Conservation (phyloP, 1,284 basidiomycete genomes). For the Ceraceosorus guamensis region DNA sequence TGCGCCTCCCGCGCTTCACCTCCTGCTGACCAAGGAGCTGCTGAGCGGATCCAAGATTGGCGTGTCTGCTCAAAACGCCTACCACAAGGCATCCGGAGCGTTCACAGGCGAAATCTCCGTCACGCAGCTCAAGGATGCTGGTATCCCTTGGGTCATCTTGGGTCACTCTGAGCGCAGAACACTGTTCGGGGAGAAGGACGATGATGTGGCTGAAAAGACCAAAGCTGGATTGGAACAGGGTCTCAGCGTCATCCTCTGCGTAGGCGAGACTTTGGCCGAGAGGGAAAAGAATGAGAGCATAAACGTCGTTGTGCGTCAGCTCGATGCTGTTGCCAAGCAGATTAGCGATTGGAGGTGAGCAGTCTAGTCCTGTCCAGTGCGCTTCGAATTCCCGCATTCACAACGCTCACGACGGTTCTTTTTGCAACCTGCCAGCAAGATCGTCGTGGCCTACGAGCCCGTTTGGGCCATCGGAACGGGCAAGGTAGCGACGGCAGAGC, state of each 20-base stretch:
- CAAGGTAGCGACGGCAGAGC: slow-evolving; percentile 79
- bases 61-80: slow-evolving; percentile 86
- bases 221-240: slow-evolving; percentile 62
- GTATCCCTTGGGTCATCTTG: slow-evolving; percentile 85
- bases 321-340: slow-evolving; percentile 65
- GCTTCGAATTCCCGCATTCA: too few species aligned
- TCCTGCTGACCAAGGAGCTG: slow-evolving; percentile 35
- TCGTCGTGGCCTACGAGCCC: slow-evolving; percentile 74
- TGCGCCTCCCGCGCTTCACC: slow-evolving; percentile 43
- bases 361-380: not conserved
- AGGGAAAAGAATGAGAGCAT: slow-evolving; percentile 74
- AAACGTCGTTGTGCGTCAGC: slow-evolving; percentile 72
- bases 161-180: slow-evolving; percentile 97
- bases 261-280: slow-evolving; percentile 87
- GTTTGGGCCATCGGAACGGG: slow-evolving; percentile 99
- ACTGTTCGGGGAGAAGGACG: slow-evolving; percentile 80
- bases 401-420: too few species aligned
- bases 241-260: slow-evolving; percentile 86
- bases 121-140: slow-evolving; percentile 71
- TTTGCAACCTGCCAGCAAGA: slow-evolving; percentile 50
- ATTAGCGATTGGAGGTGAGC: slow-evolving; percentile 73
- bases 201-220: slow-evolving; percentile 78
- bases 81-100: slow-evolving; percentile 75
- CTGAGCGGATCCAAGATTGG: slow-evolving; percentile 23
- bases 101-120: slow-evolving; percentile 63